A percentile compares a stretch with the other conserved stretches of the same genome.
These are phyloP conservation scores for Pleurotus cornucopiae DNA, from an alignment of 768 basidiomycete species.

Conservation along the genomic window DNA sequence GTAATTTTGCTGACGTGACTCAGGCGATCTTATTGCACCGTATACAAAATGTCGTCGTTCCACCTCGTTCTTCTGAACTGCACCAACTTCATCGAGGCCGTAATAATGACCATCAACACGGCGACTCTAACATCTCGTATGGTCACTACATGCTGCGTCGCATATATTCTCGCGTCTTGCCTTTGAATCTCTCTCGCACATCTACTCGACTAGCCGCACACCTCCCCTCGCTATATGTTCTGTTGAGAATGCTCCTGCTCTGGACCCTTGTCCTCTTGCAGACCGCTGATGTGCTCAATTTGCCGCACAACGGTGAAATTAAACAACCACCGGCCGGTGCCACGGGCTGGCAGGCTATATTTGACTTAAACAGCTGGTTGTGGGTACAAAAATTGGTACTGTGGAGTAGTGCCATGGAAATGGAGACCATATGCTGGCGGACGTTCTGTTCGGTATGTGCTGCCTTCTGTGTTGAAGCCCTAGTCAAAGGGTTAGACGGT, in stretches of 20 bases:
- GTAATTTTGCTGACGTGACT: neutral
- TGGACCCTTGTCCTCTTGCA: slow-evolving; percentile 62
- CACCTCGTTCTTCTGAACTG: slow-evolving; percentile 38
- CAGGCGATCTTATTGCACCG: slow-evolving; percentile 70
- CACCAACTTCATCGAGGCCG: slow-evolving; percentile 12
- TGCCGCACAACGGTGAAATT: neutral
- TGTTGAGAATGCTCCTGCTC: slow-evolving; percentile 51
- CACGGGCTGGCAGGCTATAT: slow-evolving; percentile 19
- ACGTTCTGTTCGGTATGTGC: slow-evolving; percentile 68
- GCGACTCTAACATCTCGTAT: slow-evolving; percentile 19
- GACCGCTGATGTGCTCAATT: slow-evolving; percentile 32
- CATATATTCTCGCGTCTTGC: slow-evolving; percentile 43
- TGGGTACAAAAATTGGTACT: slow-evolving; percentile 31
- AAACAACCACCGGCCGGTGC: slow-evolving; percentile 20
- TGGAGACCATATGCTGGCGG: slow-evolving; percentile 66
- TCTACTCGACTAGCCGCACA: slow-evolving; percentile 56
- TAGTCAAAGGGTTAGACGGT: slow-evolving; percentile 68
- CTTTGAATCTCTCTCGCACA: slow-evolving; percentile 59
- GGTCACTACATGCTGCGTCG: slow-evolving; percentile 18
- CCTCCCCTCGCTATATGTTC: slow-evolving; percentile 58
- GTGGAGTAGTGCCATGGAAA: slow-evolving; percentile 48
- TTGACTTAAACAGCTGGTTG: slow-evolving; percentile 8
- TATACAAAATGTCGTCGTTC: slow-evolving; percentile 75
- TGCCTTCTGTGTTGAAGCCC: slow-evolving; percentile 60
- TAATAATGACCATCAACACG: slow-evolving; percentile 4